phyloP scores from a whole-genome alignment of 129 eudicot genomes.

The Helichrysum umbraculigerum region DNA sequence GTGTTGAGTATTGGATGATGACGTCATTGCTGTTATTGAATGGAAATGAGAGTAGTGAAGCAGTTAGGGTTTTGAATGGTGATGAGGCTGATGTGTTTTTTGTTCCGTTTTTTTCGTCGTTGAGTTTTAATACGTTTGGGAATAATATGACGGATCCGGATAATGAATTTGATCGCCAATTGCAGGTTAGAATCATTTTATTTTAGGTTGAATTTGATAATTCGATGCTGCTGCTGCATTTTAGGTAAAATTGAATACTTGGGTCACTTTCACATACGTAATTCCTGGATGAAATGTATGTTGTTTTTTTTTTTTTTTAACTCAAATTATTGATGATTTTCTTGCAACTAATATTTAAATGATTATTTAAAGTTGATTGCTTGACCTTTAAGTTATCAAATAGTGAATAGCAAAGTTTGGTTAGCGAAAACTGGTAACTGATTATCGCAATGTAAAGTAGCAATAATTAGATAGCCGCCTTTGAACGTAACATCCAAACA shows the following conservation, averaged over 20 bases:
- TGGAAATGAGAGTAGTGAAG: neutral
- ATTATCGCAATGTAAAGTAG: neutral
- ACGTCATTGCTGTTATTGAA: neutral
- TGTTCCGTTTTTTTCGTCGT: constrained; percentile 82
- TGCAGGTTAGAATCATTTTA: neutral
- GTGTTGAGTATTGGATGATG: constrained; percentile 1
- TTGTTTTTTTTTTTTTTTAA: no score
- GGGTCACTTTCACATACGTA: no score
- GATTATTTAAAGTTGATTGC: no score
- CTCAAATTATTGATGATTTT: no score
- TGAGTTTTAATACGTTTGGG: constrained; percentile 56
- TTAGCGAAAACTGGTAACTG: neutral
- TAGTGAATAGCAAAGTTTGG: no score
- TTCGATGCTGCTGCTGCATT: neutral
- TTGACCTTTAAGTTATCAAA: no score
- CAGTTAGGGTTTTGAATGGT: neutral
- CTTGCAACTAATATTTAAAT: no score
- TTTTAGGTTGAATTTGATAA: neutral
- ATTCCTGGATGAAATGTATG: no score
- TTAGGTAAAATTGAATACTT: neutral
- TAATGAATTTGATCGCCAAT: constrained; percentile 3
- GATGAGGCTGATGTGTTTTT: constrained; percentile 69
- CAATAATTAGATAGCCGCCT: neutral
- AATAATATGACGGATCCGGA: neutral
- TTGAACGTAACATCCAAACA: no score